Evolutionary conservation across 2,329 filamentous ascomycete species (phyloP), one percentile per base, ranked within the genome.

Genomic region (Stemphylium vesicarium): DNA sequence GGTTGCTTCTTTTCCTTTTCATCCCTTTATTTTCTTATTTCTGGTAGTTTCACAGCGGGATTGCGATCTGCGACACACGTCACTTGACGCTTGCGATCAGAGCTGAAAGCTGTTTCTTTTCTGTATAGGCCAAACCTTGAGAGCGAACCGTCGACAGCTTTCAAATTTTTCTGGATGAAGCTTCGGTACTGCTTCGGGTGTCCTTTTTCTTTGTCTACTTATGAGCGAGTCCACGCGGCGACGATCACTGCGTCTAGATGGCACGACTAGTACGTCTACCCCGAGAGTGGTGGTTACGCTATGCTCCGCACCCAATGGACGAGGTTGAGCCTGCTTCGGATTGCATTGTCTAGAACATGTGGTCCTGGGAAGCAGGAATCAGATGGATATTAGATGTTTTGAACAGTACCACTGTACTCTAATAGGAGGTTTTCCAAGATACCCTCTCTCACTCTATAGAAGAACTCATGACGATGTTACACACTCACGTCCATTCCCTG

Each of bases 361-460:
- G 18, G 42, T 22, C 22, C 16, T 18, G 29, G 29, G 36, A 39
- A 52, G 43, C 36, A 24, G 20, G 52, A 31, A 41, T 39, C 24
- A 24, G 18, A 41, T 18, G 22, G 24, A 40, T 35, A 16, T 45
- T 35, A 47, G 46, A 32, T 40, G 33, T 39, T 45, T 49, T 49
- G 36, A 38, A 51, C 40, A 45, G 45, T 38, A 43, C 33, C 38
- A 50, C 35, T 50, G 52, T 50, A 55, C 47, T 36, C 47, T 55
- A 45, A 55, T 45, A 33, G 29, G 47, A 43, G 52, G 41, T 36
- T 50, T 50, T 33, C 51, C 29, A 55, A 26, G 52, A 51, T 55
- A 55, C 46, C 52, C 52, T 51, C 39, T 50, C 18, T 12, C n/a
- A 46, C 43, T 38, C 40, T 37, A 51, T 55, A 51, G 47, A 55